These are phyloP conservation scores for Botrytis hyacinthi DNA, from an alignment of 2,329 filamentous ascomycete genomes.

Conservation along the genomic window DNA sequence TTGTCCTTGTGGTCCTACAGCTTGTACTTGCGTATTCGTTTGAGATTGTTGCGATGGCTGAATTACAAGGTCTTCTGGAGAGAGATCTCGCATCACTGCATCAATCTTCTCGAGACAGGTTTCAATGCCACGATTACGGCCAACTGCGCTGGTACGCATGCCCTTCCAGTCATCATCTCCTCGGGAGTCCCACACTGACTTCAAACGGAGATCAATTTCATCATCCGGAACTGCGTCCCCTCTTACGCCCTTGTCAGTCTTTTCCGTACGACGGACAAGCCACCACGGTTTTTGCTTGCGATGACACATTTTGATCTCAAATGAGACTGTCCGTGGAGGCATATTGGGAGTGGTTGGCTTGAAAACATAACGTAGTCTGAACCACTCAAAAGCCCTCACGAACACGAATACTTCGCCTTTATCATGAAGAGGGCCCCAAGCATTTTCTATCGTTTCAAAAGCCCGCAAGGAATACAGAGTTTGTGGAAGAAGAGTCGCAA, in stretches of 20 bases:
- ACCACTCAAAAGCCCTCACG: slow-evolving; percentile 56
- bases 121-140: slow-evolving; percentile 43
- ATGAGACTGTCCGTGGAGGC: slow-evolving; percentile 43
- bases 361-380: slow-evolving; percentile 54
- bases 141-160: slow-evolving; percentile 49
- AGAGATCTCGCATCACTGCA: slow-evolving; percentile 30
- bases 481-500: slow-evolving; percentile 54
- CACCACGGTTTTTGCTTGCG: slow-evolving; percentile 46
- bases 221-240: slow-evolving; percentile 28
- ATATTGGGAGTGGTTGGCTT: slow-evolving; percentile 31
- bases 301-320: slow-evolving; percentile 53
- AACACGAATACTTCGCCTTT: slow-evolving; percentile 52
- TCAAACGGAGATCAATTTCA: slow-evolving; percentile 43
- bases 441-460: slow-evolving; percentile 58
- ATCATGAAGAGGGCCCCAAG: slow-evolving; percentile 46
- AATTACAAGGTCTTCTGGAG: slow-evolving; percentile 2
- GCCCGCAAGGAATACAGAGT: slow-evolving; percentile 65
- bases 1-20: slow-evolving; percentile 1
- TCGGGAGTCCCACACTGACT: slow-evolving; percentile 46
- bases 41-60: slow-evolving; percentile 15
- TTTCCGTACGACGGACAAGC: slow-evolving; percentile 32
- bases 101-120: slow-evolving; percentile 35
- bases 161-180: slow-evolving; percentile 48
- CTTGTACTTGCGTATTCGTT: slow-evolving; percentile 13
- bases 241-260: slow-evolving; percentile 31